Evolutionary conservation across 352 stramenopile species (phyloP).

Genomic region (Bremia lactucae): DNA sequence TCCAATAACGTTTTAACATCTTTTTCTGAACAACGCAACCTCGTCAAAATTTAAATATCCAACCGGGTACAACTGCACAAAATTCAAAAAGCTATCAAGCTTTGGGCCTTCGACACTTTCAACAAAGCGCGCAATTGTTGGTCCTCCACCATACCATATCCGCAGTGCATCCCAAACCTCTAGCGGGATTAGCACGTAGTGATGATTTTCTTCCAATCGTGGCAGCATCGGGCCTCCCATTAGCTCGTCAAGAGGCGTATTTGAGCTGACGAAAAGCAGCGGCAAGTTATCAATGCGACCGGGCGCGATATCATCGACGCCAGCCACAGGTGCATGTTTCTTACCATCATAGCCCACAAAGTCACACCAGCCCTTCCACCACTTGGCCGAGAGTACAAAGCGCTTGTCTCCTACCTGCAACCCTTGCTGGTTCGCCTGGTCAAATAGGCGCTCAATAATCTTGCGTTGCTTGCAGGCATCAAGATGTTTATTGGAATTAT

Average conservation of each 20-base stretch:
- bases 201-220: slow-evolving; percentile 61
- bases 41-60: background rate
- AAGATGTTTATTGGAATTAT: slow-evolving; percentile 12
- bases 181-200: slow-evolving; percentile 60
- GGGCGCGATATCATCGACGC: slow-evolving; percentile 15
- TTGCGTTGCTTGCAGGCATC: slow-evolving; percentile 33
- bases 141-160: slow-evolving; percentile 58
- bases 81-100: slow-evolving; percentile 49
- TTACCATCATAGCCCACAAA: slow-evolving; percentile 51
- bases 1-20: background rate
- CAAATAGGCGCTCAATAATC: slow-evolving; percentile 46
- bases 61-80: slow-evolving; percentile 70
- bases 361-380: slow-evolving; percentile 73
- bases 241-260: slow-evolving; percentile 42
- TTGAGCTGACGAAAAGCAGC: slow-evolving; percentile 38
- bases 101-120: slow-evolving; percentile 45
- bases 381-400: slow-evolving; percentile 69
- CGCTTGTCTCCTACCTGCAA: slow-evolving; percentile 71
- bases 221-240: slow-evolving; percentile 54
- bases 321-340: slow-evolving; percentile 1
- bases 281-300: slow-evolving; percentile 56
- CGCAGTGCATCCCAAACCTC: slow-evolving; percentile 71
- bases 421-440: slow-evolving; percentile 51
- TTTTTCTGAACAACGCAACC: background rate
- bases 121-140: slow-evolving; percentile 64